Base-by-base conservation (phyloP, 2,329 filamentous ascomycete species). In the Curvularia hawaiiensis region DNA sequence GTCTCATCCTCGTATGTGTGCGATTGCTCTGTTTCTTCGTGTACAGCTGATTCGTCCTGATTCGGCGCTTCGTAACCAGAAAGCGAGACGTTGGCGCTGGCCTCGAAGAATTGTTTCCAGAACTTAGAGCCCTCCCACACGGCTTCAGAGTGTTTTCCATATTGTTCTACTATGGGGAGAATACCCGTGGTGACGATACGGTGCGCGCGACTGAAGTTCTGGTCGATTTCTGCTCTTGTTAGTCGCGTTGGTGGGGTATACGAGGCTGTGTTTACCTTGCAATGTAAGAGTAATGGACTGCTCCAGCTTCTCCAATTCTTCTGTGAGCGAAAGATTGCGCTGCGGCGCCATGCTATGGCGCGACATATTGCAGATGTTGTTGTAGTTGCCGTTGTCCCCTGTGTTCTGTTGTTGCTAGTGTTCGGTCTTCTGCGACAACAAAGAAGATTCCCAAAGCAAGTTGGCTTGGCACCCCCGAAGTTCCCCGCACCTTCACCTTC, bases 81-180 rank as follows among this genome's bases (percentile, higher is more conserved):
- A 11, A 99, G 85, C 11, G 94, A 97, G 26, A 99, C 94, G 71
- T 99, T 98, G 74, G 95, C 95, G 47, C 93, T 97, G 35, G 95
- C 92, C 79, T 99, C 95, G 78, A 99, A 99, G 82, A 99, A 99
- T 81, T 98, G 93, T 79, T 99, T 99, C 95, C 95, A 99, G 79
- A 99, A 99, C 90, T 96, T 97, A 53, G 94, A 96, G 22, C 93
- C 92, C 68, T 98, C 93, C 95, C 95, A 99, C 2, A 99, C 94
- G 48, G 92, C 88, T 62, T 89, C 89, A 1, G 95, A 98, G 73
- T 98, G 90, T 65, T 96, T 92, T 45, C 91, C 91, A 78, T 99
- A 99, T 72, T 96, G 90, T 75, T 98, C 94, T 20, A 99, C 92
- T 1, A 97, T 85, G 1, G 95, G 95, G 3, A 99, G 79, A 54